phyloP scores from a whole-genome alignment of 176 grass and related monocot species.

The Poa annua region DNA sequence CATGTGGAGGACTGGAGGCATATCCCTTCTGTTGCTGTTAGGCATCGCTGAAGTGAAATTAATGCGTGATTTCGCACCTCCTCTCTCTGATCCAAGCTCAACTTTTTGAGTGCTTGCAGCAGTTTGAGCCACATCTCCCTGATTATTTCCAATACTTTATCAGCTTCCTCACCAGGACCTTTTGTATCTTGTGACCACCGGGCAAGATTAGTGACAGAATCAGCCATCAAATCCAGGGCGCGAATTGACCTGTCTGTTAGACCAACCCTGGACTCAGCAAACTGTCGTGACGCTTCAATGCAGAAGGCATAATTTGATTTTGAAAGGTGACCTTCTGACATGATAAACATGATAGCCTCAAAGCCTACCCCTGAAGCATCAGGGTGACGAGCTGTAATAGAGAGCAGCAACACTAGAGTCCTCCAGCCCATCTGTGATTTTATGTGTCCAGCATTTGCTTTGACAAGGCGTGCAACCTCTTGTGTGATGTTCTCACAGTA shows the following conservation, averaged over 20 bases:
- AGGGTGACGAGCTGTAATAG: slow-evolving; percentile 91
- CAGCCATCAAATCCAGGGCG: slow-evolving; percentile 84
- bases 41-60: slow-evolving; percentile 71
- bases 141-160: slow-evolving; percentile 75
- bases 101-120: slow-evolving; percentile 77
- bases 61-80: slow-evolving; percentile 93
- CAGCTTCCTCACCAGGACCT: slow-evolving; percentile 67
- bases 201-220: slow-evolving; percentile 68
- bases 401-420: slow-evolving; percentile 79
- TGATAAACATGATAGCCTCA: slow-evolving; percentile 84
- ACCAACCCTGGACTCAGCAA: slow-evolving; percentile 88
- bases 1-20: slow-evolving; percentile 70
- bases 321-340: slow-evolving; percentile 87
- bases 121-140: slow-evolving; percentile 95
- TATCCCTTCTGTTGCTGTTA: slow-evolving; percentile 71
- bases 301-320: slow-evolving; percentile 78
- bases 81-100: slow-evolving; percentile 92
- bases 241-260: slow-evolving; percentile 72
- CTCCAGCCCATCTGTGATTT: slow-evolving; percentile 94
- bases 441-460: slow-evolving; percentile 85
- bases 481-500: slow-evolving; percentile 95
- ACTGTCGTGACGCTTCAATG: slow-evolving; percentile 85
- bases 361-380: slow-evolving; percentile 93
- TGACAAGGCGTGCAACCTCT: slow-evolving; percentile 82
- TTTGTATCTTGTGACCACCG: slow-evolving; percentile 76